These are phyloP conservation scores for Hypomontagnella monticulosa DNA, from an alignment of 495 filamentous ascomycete species.

Conservation along the genomic window DNA sequence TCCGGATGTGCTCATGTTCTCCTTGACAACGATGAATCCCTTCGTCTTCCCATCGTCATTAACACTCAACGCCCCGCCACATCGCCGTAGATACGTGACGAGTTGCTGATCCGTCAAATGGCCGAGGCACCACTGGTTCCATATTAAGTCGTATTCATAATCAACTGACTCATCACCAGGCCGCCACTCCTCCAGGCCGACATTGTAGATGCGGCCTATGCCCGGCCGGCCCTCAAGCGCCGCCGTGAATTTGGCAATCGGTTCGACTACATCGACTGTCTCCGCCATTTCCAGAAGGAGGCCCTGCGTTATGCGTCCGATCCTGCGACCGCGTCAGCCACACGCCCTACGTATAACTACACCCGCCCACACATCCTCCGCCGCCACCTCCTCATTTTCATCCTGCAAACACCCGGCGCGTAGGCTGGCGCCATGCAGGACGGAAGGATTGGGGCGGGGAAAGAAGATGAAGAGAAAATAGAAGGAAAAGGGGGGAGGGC, in stretches of 20 bases:
- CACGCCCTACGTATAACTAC: neutral
- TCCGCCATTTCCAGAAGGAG: constrained; percentile 53
- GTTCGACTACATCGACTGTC: constrained; percentile 64
- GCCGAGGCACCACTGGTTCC: constrained; percentile 93
- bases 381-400: neutral
- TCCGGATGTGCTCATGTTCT: constrained; percentile 76
- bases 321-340: constrained; percentile 46
- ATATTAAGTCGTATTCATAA: constrained; percentile 69
- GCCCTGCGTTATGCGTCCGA: constrained; percentile 65
- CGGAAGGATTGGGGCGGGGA: neutral
- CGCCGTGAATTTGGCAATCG: constrained; percentile 66
- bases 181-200: constrained; percentile 79
- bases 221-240: constrained; percentile 52
- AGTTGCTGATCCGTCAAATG: constrained; percentile 86
- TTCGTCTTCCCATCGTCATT: constrained; percentile 43
- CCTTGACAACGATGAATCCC: constrained; percentile 82
- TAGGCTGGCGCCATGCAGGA: neutral
- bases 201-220: constrained; percentile 73
- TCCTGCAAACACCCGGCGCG: neutral
- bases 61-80: constrained; percentile 62
- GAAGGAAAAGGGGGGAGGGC: neutral
- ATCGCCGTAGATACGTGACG: constrained; percentile 70
- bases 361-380: neutral
- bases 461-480: constrained; percentile 9
- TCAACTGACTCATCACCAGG: constrained; percentile 63